phyloP scores from a whole-genome alignment of 768 basidiomycete species.

The Tephrocybe sp. region DNA sequence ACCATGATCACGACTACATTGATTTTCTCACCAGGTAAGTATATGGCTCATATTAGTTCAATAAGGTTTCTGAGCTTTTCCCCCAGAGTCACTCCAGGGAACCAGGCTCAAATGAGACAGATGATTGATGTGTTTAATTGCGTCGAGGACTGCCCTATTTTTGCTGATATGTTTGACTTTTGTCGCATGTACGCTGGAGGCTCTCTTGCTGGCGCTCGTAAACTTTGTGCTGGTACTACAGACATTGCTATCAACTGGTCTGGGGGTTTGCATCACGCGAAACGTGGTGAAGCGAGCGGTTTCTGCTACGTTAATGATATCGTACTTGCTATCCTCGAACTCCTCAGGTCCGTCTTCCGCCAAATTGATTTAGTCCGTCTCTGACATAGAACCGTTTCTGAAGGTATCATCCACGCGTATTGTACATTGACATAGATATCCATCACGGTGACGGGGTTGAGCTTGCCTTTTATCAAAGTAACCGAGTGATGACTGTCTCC shows the following conservation, averaged over 20 bases:
- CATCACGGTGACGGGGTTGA: conserved; percentile 99
- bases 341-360: conserved; percentile 60
- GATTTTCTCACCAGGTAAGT: conserved; percentile 90
- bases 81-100: conserved; percentile 75
- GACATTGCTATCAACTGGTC: conserved; percentile 99
- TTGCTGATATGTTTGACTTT: conserved; percentile 92
- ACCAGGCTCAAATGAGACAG: conserved; percentile 70
- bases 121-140: conserved; percentile 90
- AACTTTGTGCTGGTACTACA: conserved; percentile 79
- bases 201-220: conserved; percentile 87
- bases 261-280: conserved; percentile 96
- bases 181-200: conserved; percentile 93
- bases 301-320: conserved; percentile 99
- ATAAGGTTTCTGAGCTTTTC: neutral
- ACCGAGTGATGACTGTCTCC: conserved; percentile 98
- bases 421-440: conserved; percentile 99
- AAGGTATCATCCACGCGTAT: conserved; percentile 89
- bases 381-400: conserved; percentile 2
- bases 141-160: conserved; percentile 96
- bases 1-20: conserved; percentile 95
- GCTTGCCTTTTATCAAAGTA: conserved; percentile 95
- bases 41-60: neutral
- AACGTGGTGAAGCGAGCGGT: conserved; percentile 95
- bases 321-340: conserved; percentile 90
- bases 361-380: conserved; percentile 11